Base-by-base conservation (phyloP, 495 filamentous ascomycete species). In the Penicillium desertorum region DNA sequence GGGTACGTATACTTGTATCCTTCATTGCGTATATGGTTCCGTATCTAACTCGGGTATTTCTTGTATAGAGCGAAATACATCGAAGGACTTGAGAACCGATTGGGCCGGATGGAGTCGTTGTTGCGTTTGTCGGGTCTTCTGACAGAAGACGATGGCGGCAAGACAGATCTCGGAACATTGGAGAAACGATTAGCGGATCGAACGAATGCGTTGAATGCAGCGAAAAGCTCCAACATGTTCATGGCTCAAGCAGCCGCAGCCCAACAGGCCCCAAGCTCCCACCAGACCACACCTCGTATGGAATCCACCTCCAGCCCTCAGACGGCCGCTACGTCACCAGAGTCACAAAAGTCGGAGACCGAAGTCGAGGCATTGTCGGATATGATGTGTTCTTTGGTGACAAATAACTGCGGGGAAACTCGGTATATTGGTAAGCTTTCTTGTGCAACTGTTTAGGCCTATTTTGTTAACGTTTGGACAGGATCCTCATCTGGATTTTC, bases 371-470 rank as follows among this genome's bases (percentile, higher is more conserved):
- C 85, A 1, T 68, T 98, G 58, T 96, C 94, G 9, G 94, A 98
- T 73, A 96, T 97, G 88, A 98, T 98, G 94, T 97, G 94, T 71
- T 96, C 92, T 1, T 76, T 98, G 41, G 93, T 98, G n/a, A 98
- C 94, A 7, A 98, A 96, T 59, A 95, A 96, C 63, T 89, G 86
- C 60, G 94, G 94, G 30, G 94, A 98, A 74, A 96, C 94, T 27
- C 81, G 94, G 70, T 98, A 96, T 74, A 96, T 98, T 63, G 94
- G 92, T 96, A 83, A 37, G 81, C 62, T 32, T 47, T 46, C 56
- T 55, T 27, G 27, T 9, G 45, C 41, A 37, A 27, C 29, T 48
- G 25, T 51, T 9, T 1, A 2, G 32, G 27, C 52, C 47, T 42
- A 37, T 42, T 50, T 63, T 41, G 44, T 60, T 76, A 14, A 76